Evolutionary conservation across 495 filamentous ascomycete genomes (phyloP).

Genomic region (Endocarpon pusillum): DNA sequence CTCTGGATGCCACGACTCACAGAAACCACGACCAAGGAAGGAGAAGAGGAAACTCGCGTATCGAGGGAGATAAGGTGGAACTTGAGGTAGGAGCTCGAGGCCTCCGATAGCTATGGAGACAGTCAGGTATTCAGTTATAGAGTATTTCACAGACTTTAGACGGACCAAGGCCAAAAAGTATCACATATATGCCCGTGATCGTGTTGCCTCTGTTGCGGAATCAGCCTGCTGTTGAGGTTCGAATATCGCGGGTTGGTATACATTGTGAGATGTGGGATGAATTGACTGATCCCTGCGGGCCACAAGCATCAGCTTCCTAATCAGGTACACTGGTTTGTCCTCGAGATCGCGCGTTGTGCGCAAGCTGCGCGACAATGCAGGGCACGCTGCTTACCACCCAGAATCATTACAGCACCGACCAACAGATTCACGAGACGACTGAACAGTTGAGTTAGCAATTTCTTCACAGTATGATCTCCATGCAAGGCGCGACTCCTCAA

Average conservation of each 20-base stretch:
- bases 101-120: constrained; percentile 22
- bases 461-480: background rate
- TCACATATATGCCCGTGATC: constrained; percentile 70
- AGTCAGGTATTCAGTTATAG: constrained; percentile 21
- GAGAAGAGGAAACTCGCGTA: constrained; percentile 97
- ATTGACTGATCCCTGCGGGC: background rate
- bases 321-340: background rate
- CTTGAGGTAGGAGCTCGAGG: constrained; percentile 64
- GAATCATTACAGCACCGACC: constrained; percentile 72
- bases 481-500: constrained; percentile 1
- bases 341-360: background rate
- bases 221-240: too few relatives aligned
- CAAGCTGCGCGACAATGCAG: constrained; percentile 27
- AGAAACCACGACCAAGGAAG: constrained; percentile 87
- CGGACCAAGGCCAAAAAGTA: constrained; percentile 84
- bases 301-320: background rate
- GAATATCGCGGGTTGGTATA: too few relatives aligned
- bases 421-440: constrained; percentile 90
- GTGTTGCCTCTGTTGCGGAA: constrained; percentile 29
- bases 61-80: constrained; percentile 76
- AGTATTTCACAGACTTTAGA: constrained; percentile 24
- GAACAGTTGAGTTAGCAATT: constrained; percentile 12
- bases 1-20: constrained; percentile 35
- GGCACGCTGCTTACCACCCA: constrained; percentile 84
- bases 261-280: background rate